Evolutionary conservation across 257 asterid species (phyloP), one percentile per base, ranked within the genome.

Genomic region (Nicotiana undulata): DNA sequence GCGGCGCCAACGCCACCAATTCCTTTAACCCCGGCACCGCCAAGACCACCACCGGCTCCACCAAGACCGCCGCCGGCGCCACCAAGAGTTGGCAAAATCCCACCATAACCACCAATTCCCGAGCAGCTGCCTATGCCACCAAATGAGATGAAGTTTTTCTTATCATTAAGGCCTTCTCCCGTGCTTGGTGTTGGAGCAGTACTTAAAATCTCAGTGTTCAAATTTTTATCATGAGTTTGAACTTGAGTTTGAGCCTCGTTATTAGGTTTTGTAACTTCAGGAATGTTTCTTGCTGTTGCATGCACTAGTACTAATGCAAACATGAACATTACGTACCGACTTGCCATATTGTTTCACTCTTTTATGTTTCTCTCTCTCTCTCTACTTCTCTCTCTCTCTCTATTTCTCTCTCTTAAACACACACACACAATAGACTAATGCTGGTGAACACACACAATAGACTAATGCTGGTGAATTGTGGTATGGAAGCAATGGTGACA

Each of bases 271-370:
- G 55, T 76, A 37, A 9, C 76, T 5, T 49, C 12, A 26, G 94
- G 97, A 80, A 92, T 85, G 82, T 86, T 83, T 82, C 95, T 90
- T 51, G 91, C 94, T 3, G 85, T 77, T n/a, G 88, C 90, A 53
- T 82, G 92, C 1, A 82, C 82, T 11, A 89, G 55, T 56, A 83
- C 83, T 24, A 86, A 51, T 31, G 82, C 86, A 70, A 87, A 82
- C 76, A 91, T 85, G 76, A 85, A 82, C 82, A 87, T 40, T n/a
- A 83, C 84, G 52, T 75, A 85, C 80, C 76, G 76, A 79, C 85
- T 91, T 28, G 77, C 90, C 97, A 89, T 89, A 17, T 44, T 26
- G 32, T 79, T 40, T 51, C 29, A 56, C 26, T 84, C 82, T 7
- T 12, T 20, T 11, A 12, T 49, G 37, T 72, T 46, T 70, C 78